A percentile compares a stretch with the other conserved stretches of the same genome.
phyloP scores from a whole-genome alignment of 129 eudicot species.

The Escallonia herrerae region DNA sequence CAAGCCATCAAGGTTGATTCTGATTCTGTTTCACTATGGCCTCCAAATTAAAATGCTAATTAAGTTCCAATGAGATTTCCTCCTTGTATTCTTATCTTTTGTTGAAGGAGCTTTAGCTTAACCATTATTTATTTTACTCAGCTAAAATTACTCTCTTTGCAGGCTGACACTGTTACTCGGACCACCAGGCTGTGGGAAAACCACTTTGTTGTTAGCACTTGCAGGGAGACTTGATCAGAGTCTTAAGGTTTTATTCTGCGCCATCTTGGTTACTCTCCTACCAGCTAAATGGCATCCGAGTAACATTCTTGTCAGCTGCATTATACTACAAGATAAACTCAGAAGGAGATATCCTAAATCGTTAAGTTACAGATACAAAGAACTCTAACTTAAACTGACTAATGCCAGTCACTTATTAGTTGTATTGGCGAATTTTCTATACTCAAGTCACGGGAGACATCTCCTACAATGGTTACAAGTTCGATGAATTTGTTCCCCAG shows the following conservation, averaged over 20 bases:
- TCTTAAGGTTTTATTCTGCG: conserved; percentile 8
- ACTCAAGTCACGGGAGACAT: conserved; percentile 11
- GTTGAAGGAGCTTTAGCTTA: not conserved
- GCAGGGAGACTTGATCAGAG: conserved; percentile 14
- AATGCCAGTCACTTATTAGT: not conserved
- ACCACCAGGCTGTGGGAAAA: not conserved
- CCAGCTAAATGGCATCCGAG: not conserved
- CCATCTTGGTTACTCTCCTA: not conserved
- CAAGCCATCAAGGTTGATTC: conserved; percentile 16
- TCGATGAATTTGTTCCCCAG: conserved; percentile 14
- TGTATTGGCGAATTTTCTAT: not conserved
- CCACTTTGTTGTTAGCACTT: conserved; percentile 20
- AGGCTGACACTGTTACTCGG: conserved; percentile 22
- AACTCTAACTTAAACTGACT: not conserved
- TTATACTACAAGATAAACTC: not conserved
- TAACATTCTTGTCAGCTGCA: no score
- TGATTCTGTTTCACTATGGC: not conserved
- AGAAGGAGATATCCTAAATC: not conserved
- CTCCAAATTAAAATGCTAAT: not conserved
- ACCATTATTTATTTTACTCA: not conserved
- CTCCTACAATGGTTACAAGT: conserved; percentile 19
- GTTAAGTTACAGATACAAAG: not conserved
- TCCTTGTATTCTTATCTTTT: no score
- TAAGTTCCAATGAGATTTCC: no score
- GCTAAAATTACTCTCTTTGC: not conserved